phyloP scores from a whole-genome alignment of 495 filamentous ascomycete genomes.

The Trichoderma gamsii region DNA sequence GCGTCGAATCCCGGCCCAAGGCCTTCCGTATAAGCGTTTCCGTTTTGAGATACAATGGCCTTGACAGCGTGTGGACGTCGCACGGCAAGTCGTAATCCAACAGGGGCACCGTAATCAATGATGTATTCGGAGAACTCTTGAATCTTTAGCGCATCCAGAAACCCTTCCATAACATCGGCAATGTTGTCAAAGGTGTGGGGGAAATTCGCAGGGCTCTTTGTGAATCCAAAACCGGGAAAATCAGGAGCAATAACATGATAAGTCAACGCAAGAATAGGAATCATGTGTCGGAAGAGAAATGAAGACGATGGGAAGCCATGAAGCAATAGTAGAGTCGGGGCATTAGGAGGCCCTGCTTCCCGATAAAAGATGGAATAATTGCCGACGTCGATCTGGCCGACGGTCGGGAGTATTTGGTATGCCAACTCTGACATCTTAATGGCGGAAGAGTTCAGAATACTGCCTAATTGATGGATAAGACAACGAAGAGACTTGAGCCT shows the following conservation, averaged over 20 bases:
- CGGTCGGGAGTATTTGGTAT: neutral
- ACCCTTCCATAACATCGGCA: constrained; percentile 39
- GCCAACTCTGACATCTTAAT: neutral
- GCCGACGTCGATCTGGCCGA: neutral
- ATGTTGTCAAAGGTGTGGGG: constrained; percentile 40
- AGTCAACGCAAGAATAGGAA: constrained; percentile 47
- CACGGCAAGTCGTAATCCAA: constrained; percentile 49
- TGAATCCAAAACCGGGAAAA: constrained; percentile 58
- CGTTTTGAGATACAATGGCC: constrained; percentile 56
- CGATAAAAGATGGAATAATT: constrained; percentile 55
- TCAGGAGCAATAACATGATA: constrained; percentile 56
- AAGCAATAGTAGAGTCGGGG: constrained; percentile 52
- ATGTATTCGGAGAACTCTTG: constrained; percentile 51
- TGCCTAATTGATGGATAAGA: too few relatives aligned
- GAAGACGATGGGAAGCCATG: constrained; percentile 61
- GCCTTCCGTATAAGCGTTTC: constrained; percentile 59
- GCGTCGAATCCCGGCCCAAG: constrained; percentile 36
- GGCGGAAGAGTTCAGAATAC: neutral
- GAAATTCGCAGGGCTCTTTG: constrained; percentile 43
- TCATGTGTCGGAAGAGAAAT: constrained; percentile 55
- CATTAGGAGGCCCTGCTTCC: constrained; percentile 32
- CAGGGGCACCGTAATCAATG: constrained; percentile 62
- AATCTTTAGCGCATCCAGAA: constrained; percentile 42
- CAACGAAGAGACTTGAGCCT: too few relatives aligned
- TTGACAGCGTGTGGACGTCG: constrained; percentile 39